Evolutionary conservation across 257 asterid species (phyloP), one percentile per base, ranked within the genome.

Genomic region (Galeopsis tetrahit): DNA sequence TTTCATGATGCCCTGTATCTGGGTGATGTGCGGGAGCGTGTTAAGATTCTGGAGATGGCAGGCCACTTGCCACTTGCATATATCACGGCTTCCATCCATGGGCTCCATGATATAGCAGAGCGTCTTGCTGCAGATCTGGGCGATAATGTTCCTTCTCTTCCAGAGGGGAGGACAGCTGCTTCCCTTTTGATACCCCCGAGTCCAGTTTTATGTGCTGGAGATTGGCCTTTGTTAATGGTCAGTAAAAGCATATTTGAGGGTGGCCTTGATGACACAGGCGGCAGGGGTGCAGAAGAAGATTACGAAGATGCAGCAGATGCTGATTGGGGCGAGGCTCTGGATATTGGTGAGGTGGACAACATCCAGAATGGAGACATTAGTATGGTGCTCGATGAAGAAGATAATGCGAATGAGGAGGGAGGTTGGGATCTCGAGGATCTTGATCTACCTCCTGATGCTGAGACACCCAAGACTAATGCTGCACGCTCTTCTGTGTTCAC

Each of bases 341-440:
- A 53, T 53, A 53, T 53, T 5, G 33, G 60, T 53, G 60, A 53
- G 28, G 28, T 21, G 28, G 28, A 21, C 28, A 21, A 21, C 28
- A 21, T 21, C 28, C 28, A 21, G 60, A 21, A 53, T 53, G 60
- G 60, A 17, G 60, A 53, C 60, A 53, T 53, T 21, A 53, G 60
- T 53, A 31, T 66, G 73, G 78, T 31, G 43, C 69, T 70, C n/a
- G 56, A n/a, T 67, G 87, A 80, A 10, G 95, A 81, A 3, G 89
- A 80, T n/a, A 89, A 66, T 44, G 69, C 39, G 46, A 65, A 72
- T 13, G 83, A 86, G 69, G 94, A 81, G 57, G 91, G 85, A 7
- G 96, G 98, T 63, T 92, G 98, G 98, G 98, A 90, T 71, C 90
- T 88, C 31, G 97, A 88, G 68, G 90, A 80, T 58, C 75, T 90